These are phyloP conservation scores for Colletotrichum lini DNA, from an alignment of 2,329 filamentous ascomycete genomes.

Conservation along the genomic window DNA sequence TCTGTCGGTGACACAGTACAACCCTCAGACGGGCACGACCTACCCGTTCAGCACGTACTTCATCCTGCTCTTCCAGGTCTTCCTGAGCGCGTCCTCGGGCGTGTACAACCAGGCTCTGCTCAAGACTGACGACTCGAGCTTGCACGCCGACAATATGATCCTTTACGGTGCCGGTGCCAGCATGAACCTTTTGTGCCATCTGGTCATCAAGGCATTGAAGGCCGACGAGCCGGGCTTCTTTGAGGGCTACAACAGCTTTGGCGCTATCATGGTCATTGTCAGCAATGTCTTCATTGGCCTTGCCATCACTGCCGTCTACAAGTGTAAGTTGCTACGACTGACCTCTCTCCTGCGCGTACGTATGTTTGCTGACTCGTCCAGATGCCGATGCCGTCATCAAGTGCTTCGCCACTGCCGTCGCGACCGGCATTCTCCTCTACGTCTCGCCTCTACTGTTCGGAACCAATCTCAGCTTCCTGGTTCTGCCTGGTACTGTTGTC, in stretches of 20 bases:
- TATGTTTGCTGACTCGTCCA: conserved; percentile 37
- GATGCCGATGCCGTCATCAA: conserved; percentile 54
- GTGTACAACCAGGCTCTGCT: conserved; percentile 54
- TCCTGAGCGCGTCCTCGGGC: conserved; percentile 50
- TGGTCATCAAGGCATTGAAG: conserved; percentile 45
- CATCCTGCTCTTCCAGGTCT: conserved; percentile 51
- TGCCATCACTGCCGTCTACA: conserved; percentile 54
- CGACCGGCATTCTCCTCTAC: conserved; percentile 51
- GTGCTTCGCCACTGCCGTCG: conserved; percentile 51
- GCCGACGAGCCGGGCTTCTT: conserved; percentile 49
- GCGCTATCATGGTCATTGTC: conserved; percentile 50
- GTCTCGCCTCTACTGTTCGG: conserved; percentile 50
- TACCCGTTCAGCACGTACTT: conserved; percentile 50
- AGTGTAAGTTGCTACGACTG: conserved; percentile 45
- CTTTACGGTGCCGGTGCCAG: conserved; percentile 49
- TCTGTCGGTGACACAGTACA: conserved; percentile 51
- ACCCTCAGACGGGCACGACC: conserved; percentile 47
- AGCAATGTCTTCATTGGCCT: conserved; percentile 54
- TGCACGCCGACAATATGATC: conserved; percentile 52
- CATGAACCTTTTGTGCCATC: conserved; percentile 50
- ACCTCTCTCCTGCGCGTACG: neutral
- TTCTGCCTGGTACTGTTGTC: conserved; percentile 49
- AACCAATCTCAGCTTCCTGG: conserved; percentile 48
- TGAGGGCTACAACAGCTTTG: conserved; percentile 46
- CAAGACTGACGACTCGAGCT: conserved; percentile 49